A percentile compares a stretch with the other conserved stretches of the same genome.
Conservation (phyloP, 495 filamentous ascomycete genomes). For the Apodospora peruviana region DNA sequence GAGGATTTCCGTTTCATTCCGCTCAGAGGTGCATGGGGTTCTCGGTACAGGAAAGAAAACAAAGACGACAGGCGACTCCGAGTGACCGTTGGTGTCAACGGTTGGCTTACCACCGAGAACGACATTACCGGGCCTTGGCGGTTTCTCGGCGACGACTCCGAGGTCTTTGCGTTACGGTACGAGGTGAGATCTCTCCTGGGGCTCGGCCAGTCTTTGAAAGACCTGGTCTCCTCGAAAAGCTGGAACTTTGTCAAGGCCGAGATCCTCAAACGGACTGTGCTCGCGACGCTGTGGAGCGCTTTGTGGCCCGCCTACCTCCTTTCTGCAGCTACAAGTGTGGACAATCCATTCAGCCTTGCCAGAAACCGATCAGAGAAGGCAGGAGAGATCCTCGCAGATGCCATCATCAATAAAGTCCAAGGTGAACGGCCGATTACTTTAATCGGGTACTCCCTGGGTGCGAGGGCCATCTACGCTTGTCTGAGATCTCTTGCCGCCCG, state of each 20-base stretch:
- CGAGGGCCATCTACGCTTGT: constrained; percentile 75
- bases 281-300: constrained; percentile 64
- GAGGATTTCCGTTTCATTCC: constrained; percentile 85
- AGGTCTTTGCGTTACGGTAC: constrained; percentile 78
- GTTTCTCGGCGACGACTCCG: constrained; percentile 58
- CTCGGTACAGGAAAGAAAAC: constrained; percentile 20
- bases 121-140: constrained; percentile 75
- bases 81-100: constrained; percentile 78
- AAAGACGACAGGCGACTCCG: constrained; percentile 51
- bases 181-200: constrained; percentile 69
- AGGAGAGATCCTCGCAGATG: constrained; percentile 76
- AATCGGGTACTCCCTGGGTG: constrained; percentile 79
- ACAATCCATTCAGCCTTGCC: constrained; percentile 82
- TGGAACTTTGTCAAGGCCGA: constrained; percentile 67
- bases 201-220: constrained; percentile 64
- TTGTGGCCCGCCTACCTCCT: constrained; percentile 72
- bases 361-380: constrained; percentile 75
- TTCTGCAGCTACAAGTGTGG: constrained; percentile 59
- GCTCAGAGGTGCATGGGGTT: constrained; percentile 45
- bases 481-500: constrained; percentile 62
- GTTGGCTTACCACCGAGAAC: constrained; percentile 67
- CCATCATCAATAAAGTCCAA: constrained; percentile 75
- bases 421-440: constrained; percentile 81
- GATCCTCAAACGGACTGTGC: constrained; percentile 69
- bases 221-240: constrained; percentile 62